Conservation (phyloP, 345 rosid species). For the Durio zibethinus region DNA sequence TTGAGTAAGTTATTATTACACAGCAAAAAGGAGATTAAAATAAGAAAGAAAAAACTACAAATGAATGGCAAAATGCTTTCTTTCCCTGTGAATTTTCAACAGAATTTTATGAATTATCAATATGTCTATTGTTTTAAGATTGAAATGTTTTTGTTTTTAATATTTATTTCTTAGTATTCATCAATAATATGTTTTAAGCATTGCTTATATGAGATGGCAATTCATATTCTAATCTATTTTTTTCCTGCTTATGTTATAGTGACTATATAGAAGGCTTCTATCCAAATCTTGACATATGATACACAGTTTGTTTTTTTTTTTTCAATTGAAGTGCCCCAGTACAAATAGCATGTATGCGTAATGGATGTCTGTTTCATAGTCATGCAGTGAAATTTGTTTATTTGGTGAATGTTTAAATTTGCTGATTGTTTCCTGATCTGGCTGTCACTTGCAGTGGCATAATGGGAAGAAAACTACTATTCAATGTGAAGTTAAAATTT, state of each 20-base stretch:
- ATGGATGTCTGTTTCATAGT: not conserved
- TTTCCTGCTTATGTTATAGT: not conserved
- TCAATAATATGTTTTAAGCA: not conserved
- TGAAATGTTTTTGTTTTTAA: not conserved
- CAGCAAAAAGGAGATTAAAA: not conserved
- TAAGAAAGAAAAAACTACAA: not conserved
- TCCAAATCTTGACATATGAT: not conserved
- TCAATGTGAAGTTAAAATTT: not conserved
- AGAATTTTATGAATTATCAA: not conserved
- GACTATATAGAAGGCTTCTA: not conserved
- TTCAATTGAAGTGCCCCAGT: not conserved
- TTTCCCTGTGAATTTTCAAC: not conserved
- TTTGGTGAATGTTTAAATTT: not conserved
- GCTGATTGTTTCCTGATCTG: not conserved
- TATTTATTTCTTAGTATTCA: not conserved
- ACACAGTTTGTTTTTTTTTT: not conserved
- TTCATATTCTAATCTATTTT: not conserved
- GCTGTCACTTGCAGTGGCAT: slow-evolving; percentile 35
- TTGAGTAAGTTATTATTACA: not conserved
- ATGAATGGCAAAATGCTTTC: not conserved
- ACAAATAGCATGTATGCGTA: not conserved
- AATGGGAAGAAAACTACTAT: slow-evolving; percentile 39
- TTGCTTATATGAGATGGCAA: not conserved
- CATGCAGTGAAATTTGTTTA: not conserved
- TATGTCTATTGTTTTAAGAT: not conserved